phyloP scores from a whole-genome alignment of 2,329 filamentous ascomycete species.

The Remersonia thermophila region DNA sequence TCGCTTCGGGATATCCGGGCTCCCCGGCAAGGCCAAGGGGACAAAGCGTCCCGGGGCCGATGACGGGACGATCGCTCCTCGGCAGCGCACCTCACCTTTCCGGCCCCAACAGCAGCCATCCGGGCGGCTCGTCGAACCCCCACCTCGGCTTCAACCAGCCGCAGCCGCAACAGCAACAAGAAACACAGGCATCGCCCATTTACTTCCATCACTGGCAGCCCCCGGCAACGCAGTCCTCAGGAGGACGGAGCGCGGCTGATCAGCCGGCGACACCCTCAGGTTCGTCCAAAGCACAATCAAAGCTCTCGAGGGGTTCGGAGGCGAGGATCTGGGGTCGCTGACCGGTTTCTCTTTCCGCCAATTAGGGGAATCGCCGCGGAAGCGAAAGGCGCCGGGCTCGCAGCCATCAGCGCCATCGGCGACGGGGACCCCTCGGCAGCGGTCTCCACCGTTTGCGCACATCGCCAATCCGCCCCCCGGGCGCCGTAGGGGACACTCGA shows the following conservation, averaged over 20 bases:
- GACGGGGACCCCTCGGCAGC: constrained; percentile 32
- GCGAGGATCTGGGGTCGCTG: constrained; percentile 30
- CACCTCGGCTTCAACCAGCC: constrained; percentile 30
- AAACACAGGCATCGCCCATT: constrained; percentile 56
- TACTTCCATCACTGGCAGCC: constrained; percentile 94
- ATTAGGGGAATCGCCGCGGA: constrained; percentile 67
- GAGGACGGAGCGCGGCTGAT: constrained; percentile 41
- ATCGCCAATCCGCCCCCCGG: constrained; percentile 40
- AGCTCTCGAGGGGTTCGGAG: constrained; percentile 29
- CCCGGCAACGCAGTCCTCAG: constrained; percentile 48
- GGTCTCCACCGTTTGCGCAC: constrained; percentile 45
- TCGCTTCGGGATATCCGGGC: constrained; percentile 23
- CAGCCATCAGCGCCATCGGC: constrained; percentile 36
- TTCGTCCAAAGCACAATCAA: constrained; percentile 47
- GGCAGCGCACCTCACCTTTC: constrained; percentile 28
- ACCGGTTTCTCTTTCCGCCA: constrained; percentile 29
- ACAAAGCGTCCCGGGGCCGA: constrained; percentile 33
- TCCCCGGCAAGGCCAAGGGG: constrained; percentile 40
- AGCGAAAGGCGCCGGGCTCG: constrained; percentile 61
- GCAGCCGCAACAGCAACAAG: constrained; percentile 44
- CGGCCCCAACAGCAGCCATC: constrained; percentile 33
- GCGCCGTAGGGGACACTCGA: constrained; percentile 47
- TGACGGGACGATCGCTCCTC: constrained; percentile 25
- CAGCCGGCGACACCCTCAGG: constrained; percentile 64
- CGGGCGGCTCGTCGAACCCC: constrained; percentile 18